Evolutionary conservation across 2,329 filamentous ascomycete genomes (phyloP).

Genomic region (Pseudopyrenochaeta lycopersici): DNA sequence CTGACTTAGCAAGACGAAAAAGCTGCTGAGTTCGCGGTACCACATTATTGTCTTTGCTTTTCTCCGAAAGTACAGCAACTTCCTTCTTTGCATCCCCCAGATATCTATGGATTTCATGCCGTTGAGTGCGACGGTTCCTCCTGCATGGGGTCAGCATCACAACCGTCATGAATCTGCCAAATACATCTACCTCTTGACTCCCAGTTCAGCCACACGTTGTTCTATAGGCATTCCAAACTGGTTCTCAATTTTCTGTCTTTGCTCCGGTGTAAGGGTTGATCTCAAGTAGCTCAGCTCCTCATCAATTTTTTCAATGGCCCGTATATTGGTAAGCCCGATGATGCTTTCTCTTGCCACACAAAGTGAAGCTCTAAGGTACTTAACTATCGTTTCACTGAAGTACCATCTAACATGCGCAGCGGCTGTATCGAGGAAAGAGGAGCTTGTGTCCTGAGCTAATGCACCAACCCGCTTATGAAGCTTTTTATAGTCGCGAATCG

Average conservation of each 20-base stretch:
- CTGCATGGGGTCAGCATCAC: neutral
- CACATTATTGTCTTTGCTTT: neutral
- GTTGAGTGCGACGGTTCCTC: neutral
- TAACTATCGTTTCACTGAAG: slow-evolving; percentile 6
- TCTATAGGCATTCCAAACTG: neutral
- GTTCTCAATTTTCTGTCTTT: neutral
- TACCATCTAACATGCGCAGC: slow-evolving; percentile 9
- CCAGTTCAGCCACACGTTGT: neutral
- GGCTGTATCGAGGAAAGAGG: neutral
- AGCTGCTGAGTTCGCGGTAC: neutral
- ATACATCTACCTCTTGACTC: neutral
- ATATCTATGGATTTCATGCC: neutral
- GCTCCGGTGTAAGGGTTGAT: neutral
- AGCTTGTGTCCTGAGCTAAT: neutral
- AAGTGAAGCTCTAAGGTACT: slow-evolving; percentile 8
- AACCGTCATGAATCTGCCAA: neutral
- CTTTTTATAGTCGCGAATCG: neutral
- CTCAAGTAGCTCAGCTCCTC: slow-evolving; percentile 1
- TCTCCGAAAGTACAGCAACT: neutral
- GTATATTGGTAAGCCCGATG: slow-evolving; percentile 5
- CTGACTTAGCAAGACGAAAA: neutral
- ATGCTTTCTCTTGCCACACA: slow-evolving; percentile 12
- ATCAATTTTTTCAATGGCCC: slow-evolving; percentile 1
- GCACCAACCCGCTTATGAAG: slow-evolving; percentile 1
- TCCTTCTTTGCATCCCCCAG: neutral